phyloP scores from a whole-genome alignment of 2,329 filamentous ascomycete species.

The Fusarium tupiense region DNA sequence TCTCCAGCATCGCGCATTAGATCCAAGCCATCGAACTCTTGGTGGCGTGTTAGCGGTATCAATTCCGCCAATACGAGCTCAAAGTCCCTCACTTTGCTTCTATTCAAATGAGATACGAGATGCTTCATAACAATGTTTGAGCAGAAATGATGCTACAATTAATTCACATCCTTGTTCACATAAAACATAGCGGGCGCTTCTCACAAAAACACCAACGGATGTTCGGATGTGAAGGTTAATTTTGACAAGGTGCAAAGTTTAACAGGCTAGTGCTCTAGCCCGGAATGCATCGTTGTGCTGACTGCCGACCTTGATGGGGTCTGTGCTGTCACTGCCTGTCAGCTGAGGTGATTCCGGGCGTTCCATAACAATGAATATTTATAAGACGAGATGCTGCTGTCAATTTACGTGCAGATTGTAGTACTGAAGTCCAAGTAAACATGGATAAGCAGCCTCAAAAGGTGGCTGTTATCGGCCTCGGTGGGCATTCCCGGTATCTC shows the following conservation, averaged over 20 bases:
- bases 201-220: background rate
- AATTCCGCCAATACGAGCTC: background rate
- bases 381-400: background rate
- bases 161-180: background rate
- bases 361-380: background rate
- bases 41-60: background rate
- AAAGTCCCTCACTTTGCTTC: background rate
- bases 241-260: background rate
- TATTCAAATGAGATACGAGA: background rate
- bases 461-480: constrained; percentile 46
- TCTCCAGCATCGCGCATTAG: background rate
- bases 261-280: background rate
- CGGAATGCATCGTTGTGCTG: constrained; percentile 7
- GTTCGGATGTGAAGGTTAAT: background rate
- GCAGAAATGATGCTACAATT: background rate
- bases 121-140: no score
- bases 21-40: background rate
- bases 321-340: constrained; percentile 3
- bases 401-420: background rate
- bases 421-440: background rate
- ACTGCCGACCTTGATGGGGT: constrained; percentile 15
- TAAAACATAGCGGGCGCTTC: background rate
- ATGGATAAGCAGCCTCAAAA: constrained; percentile 25
- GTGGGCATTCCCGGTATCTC: constrained; percentile 15
- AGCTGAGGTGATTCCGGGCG: constrained; percentile 3